phyloP scores from a whole-genome alignment of 164 flowering plant species.

The Akebia trifoliata region DNA sequence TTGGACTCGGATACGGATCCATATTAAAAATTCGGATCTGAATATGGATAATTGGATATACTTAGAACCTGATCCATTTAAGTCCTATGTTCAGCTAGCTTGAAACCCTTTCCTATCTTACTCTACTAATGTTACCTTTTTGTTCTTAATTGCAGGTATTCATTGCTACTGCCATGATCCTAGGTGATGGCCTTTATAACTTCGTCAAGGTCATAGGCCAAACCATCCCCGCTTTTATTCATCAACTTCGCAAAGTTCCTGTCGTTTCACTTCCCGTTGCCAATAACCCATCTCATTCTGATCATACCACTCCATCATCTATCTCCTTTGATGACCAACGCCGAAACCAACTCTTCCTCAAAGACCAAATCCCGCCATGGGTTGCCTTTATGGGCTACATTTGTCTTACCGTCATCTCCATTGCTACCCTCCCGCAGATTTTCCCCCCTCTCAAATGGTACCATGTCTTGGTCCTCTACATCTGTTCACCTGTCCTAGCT shows the following conservation, averaged over 20 bases:
- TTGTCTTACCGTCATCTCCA: constrained; percentile 34
- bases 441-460: constrained; percentile 53
- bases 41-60: too few species aligned
- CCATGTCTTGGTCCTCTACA: constrained; percentile 33
- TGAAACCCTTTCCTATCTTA: too few species aligned
- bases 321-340: constrained; percentile 31
- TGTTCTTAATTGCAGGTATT: constrained; percentile 27
- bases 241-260: constrained; percentile 16
- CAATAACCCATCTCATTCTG: background rate
- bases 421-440: constrained; percentile 33
- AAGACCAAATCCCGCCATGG: constrained; percentile 50
- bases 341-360: constrained; percentile 35
- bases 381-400: constrained; percentile 41
- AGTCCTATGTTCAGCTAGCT: too few species aligned
- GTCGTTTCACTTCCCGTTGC: constrained; percentile 11
- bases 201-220: constrained; percentile 25
- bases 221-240: constrained; percentile 12
- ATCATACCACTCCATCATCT: background rate
- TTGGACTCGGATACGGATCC: too few species aligned
- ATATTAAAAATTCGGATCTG: too few species aligned
- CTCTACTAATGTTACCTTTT: too few species aligned
- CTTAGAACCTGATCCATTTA: too few species aligned
- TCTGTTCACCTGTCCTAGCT: constrained; percentile 39
- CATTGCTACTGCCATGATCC: constrained; percentile 31
- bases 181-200: constrained; percentile 39